These are phyloP conservation scores for Metschnikowia borealis DNA, from an alignment of 805 yeast genomes.

Conservation along the genomic window DNA sequence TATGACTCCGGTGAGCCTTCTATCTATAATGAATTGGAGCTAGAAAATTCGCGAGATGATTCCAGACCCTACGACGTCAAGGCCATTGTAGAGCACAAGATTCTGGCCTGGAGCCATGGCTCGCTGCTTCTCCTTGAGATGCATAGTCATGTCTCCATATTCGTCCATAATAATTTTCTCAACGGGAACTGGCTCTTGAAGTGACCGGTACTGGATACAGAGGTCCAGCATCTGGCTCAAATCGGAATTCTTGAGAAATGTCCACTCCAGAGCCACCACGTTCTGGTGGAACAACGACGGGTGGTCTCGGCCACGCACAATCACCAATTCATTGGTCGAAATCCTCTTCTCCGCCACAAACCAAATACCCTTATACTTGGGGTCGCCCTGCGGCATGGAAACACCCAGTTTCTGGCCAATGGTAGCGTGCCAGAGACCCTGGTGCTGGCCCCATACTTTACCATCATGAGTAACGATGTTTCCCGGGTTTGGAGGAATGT, in stretches of 20 bases:
- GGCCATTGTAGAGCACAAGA: slow-evolving; percentile 65
- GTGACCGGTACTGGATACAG: slow-evolving; percentile 65
- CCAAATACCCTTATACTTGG: slow-evolving; percentile 75
- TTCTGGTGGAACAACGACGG: slow-evolving; percentile 47
- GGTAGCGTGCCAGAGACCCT: slow-evolving; percentile 93
- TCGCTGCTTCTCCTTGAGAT: slow-evolving; percentile 44
- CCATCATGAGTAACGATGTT: slow-evolving; percentile 76
- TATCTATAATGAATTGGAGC: no score
- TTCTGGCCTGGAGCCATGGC: slow-evolving; percentile 92
- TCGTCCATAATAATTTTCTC: slow-evolving; percentile 16
- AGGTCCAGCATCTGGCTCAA: slow-evolving; percentile 19
- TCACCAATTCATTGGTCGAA: slow-evolving; percentile 67
- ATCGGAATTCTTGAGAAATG: slow-evolving; percentile 38
- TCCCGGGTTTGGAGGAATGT: slow-evolving; percentile 70
- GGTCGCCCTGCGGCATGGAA: slow-evolving; percentile 87
- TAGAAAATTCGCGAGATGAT: slow-evolving; percentile 3
- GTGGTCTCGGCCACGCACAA: slow-evolving; percentile 67
- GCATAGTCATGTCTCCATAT: slow-evolving; percentile 9
- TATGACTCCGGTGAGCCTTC: no score
- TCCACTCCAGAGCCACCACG: slow-evolving; percentile 44
- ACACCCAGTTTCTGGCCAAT: slow-evolving; percentile 82
- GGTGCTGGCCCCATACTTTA: slow-evolving; percentile 71
- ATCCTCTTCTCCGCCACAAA: slow-evolving; percentile 69
- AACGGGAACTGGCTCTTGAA: slow-evolving; percentile 54
- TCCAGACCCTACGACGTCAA: slow-evolving; percentile 52